phyloP scores from a whole-genome alignment of 2,329 filamentous ascomycete species.

The Nakataea oryzae region DNA sequence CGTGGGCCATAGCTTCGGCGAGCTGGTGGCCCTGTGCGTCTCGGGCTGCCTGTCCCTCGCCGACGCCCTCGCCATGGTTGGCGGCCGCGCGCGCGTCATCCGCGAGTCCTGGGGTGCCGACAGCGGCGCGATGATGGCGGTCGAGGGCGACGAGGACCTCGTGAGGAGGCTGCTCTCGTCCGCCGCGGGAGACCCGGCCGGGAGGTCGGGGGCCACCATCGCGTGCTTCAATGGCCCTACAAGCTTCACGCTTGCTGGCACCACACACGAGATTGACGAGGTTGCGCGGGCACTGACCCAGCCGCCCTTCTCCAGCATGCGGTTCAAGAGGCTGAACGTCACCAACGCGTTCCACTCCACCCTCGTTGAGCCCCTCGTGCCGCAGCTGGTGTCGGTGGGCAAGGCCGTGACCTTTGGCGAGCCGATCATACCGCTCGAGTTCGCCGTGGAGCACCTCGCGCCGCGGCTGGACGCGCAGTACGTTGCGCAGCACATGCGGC shows the following conservation, averaged over 20 bases:
- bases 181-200: no score
- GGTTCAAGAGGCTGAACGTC: conserved; percentile 26
- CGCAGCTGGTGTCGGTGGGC: conserved; percentile 12
- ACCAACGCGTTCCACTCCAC: conserved; percentile 36
- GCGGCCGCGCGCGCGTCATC: conserved; percentile 18
- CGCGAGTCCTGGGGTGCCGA: conserved; percentile 22
- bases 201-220: conserved; percentile 21
- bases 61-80: conserved; percentile 19
- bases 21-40: conserved; percentile 27
- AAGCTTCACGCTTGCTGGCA: conserved; percentile 30
- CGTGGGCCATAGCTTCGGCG: conserved; percentile 30
- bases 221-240: conserved; percentile 36
- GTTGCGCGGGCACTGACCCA: conserved; percentile 5
- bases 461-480: conserved; percentile 4
- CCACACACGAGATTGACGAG: conserved; percentile 18
- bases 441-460: conserved; percentile 8
- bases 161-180: conserved; percentile 6
- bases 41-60: conserved; percentile 17
- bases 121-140: conserved; percentile 25
- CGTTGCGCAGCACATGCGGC: conserved; percentile 25
- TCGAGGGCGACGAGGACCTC: conserved; percentile 20
- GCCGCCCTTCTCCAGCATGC: no score
- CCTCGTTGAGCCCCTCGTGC: conserved; percentile 21
- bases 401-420: conserved; percentile 18
- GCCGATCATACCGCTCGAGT: conserved; percentile 20